Base-by-base conservation (phyloP, 768 basidiomycete species). In the Calocera cornea region DNA sequence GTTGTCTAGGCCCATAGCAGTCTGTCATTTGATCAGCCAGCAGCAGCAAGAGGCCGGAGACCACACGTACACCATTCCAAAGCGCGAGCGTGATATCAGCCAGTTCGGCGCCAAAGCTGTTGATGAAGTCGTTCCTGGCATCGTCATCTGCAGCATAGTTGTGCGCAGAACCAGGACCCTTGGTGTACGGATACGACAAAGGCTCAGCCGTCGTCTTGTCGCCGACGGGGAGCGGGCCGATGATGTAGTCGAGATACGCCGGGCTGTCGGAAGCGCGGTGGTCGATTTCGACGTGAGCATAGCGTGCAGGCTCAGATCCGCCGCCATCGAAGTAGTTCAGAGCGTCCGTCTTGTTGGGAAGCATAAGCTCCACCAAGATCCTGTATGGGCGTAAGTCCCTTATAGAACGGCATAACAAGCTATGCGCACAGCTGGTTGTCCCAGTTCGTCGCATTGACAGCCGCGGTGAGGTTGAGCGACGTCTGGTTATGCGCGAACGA, bases 101-200 rank as follows among this genome's bases (percentile, higher is more conserved):
- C 34, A 73, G 66, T 27, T 66, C 34, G n/a, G 49, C 41, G n/a
- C 70, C 71, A 29, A 68, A 66, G 2, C 64, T 41, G 16, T 49
- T 17, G 54, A 69, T 41, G 3, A 63, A 66, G 7, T 66, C 47
- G 24, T 66, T 67, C 29, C 66, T 44, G 64, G 64, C 49, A 16
- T 71, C 68, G 24, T 68, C 50, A 65, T 76, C 76, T 16, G 72
- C 70, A 41, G 71, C 73, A 49, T 70, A 72, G 36, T 70, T 70
- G 29, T 68, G 66, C 34, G 72, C 69, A 65, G 70, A 69, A 2
- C 72, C 68, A 1, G 66, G 16, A 1, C 72, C 72, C 29, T 68
- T 66, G 64, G 69, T 73, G 10, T 71, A 69, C 3, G 41, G 41
- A 38, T 68, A 70, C 27, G n/a, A 33, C 60, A 68, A 65, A 0